phyloP scores from a whole-genome alignment of 306 rosid species.

The Cucurbita pepo region DNA sequence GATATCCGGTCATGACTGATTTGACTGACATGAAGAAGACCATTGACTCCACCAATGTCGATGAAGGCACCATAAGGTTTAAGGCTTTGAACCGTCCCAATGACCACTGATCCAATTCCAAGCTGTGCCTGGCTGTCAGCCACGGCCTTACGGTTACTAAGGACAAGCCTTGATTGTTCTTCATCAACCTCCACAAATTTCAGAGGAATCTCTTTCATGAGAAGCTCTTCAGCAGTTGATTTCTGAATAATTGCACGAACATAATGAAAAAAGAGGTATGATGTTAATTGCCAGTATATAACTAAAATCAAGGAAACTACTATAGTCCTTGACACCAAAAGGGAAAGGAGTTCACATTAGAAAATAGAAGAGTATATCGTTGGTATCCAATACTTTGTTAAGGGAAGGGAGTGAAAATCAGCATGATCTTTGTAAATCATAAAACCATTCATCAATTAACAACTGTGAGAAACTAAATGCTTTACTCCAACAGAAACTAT shows the following conservation, averaged over 20 bases:
- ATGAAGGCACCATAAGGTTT: slow-evolving; percentile 95
- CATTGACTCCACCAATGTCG: slow-evolving; percentile 94
- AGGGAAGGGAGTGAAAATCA: not conserved
- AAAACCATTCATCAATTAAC: not conserved
- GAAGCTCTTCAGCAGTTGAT: slow-evolving; percentile 74
- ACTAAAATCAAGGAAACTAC: not conserved
- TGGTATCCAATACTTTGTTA: not conserved
- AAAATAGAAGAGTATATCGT: not conserved
- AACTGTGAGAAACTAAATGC: not conserved
- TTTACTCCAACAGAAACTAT: not conserved
- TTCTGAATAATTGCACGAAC: slow-evolving; percentile 22
- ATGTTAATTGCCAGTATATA: not conserved
- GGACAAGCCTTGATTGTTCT: slow-evolving; percentile 79
- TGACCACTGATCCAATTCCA: slow-evolving; percentile 92
- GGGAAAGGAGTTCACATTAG: not conserved
- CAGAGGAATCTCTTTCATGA: slow-evolving; percentile 70
- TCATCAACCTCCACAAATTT: slow-evolving; percentile 96
- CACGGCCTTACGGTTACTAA: slow-evolving; percentile 94
- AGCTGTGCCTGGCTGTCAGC: slow-evolving; percentile 91
- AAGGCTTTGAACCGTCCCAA: slow-evolving; percentile 82
- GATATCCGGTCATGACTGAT: slow-evolving; percentile 90
- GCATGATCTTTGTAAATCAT: not conserved
- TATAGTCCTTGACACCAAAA: not conserved
- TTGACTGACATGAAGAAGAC: slow-evolving; percentile 98
- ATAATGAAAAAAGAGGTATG: not conserved